phyloP scores from a whole-genome alignment of 495 filamentous ascomycete species.

The Penicillium antarcticum region DNA sequence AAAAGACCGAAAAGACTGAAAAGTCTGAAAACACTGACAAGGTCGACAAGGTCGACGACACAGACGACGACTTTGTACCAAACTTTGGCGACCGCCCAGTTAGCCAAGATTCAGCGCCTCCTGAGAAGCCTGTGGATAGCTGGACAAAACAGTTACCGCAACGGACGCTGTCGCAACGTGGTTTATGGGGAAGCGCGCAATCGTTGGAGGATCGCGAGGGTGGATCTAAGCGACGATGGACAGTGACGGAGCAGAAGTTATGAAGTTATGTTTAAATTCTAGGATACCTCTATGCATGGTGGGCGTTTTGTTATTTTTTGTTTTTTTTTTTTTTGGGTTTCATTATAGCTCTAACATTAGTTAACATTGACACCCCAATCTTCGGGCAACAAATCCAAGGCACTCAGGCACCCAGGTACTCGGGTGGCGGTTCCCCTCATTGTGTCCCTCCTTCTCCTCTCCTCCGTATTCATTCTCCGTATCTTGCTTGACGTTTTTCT shows the following conservation, averaged over 20 bases:
- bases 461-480: constrained; percentile 1
- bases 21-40: constrained; percentile 10
- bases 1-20: background rate
- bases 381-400: constrained; percentile 13
- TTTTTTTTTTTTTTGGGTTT: background rate
- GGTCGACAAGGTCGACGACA: constrained; percentile 15
- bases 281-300: constrained; percentile 29
- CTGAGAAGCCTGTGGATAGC: constrained; percentile 5
- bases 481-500: background rate
- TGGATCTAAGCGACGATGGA: constrained; percentile 40
- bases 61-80: constrained; percentile 32
- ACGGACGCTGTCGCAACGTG: constrained; percentile 36
- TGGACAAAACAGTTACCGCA: constrained; percentile 31
- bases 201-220: constrained; percentile 31
- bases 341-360: background rate
- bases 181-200: constrained; percentile 41
- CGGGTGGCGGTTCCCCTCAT: constrained; percentile 9
- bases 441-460: constrained; percentile 7
- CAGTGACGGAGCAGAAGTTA: constrained; percentile 39
- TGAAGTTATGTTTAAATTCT: constrained; percentile 12
- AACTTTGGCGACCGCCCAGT: constrained; percentile 31
- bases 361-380: background rate
- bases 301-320: constrained; percentile 2
- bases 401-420: constrained; percentile 4
- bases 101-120: constrained; percentile 13